Conservation (phyloP, 2,329 filamentous ascomycete species). For the Karstenula rhodostoma region DNA sequence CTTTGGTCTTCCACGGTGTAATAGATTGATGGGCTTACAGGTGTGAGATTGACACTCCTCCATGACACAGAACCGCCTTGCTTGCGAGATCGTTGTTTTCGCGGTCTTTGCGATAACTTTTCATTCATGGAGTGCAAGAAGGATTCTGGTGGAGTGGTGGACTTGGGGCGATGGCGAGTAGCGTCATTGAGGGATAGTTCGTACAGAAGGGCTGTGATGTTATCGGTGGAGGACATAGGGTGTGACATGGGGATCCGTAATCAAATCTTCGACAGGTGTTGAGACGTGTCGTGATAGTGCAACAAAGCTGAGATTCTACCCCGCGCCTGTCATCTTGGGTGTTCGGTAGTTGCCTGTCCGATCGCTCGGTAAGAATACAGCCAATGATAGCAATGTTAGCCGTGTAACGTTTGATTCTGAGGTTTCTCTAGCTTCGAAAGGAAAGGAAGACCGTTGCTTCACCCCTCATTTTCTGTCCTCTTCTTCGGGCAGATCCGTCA, state of each 20-base stretch:
- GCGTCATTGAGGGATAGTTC: background rate
- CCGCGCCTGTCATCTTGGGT: too few relatives aligned
- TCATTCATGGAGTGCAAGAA: slow-evolving; percentile 6
- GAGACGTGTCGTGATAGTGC: slow-evolving; percentile 17
- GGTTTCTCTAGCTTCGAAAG: background rate
- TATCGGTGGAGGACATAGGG: background rate
- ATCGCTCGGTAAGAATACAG: too few relatives aligned
- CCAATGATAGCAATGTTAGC: too few relatives aligned
- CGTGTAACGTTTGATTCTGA: background rate
- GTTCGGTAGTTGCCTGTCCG: too few relatives aligned
- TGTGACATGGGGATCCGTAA: background rate
- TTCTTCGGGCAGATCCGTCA: background rate
- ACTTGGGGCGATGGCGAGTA: background rate
- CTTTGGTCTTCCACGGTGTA: background rate
- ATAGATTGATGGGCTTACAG: background rate
- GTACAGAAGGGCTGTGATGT: background rate
- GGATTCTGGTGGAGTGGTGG: background rate
- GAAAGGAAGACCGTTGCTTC: background rate
- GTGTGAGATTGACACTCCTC: background rate
- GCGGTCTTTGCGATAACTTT: background rate
- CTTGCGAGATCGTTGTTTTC: background rate
- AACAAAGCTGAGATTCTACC: background rate
- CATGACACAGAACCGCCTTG: background rate
- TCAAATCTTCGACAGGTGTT: background rate
- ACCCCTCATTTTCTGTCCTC: background rate